Base-by-base conservation (phyloP, 768 basidiomycete species). In the Galerina marginata region DNA sequence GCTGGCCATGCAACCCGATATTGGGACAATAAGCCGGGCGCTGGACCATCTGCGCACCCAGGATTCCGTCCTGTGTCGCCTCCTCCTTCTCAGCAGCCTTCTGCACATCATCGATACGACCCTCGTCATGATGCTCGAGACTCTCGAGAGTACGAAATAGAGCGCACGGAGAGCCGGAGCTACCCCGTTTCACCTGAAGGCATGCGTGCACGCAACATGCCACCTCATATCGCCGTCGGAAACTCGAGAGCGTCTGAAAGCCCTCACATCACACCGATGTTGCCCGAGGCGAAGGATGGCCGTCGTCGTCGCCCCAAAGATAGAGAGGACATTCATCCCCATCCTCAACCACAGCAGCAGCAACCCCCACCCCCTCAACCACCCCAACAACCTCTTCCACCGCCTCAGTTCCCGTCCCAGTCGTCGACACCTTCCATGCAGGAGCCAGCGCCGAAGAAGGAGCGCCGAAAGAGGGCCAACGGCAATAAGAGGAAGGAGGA, bases 21-120 rank as follows among this genome's bases (percentile, higher is more conserved):
- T 66, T 90, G 88, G 89, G 90, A 90, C 14, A 73, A 82, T 36
- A 88, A 86, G 68, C 85, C 78, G 1, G 73, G 75, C 54, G 75
- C 75, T 9, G 66, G 75, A 12, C 68, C 68, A 25, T 69, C 71
- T 6, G 56, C 57, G 4, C 75, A 74, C 54, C 44, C 73, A 47
- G 54, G 73, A 11, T 65, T 76, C 38, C 74, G 71, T 49, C 59
- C 69, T 33, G 69, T 75, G 4, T 74, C 77, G 53, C 77, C 72
- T 25, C 72, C 72, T 25, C 72, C 71, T 2, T 75, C 74, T 9
- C 68, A 72, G 5, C 72, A 64, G 45, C 66, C 62, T 15, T 57
- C 65, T 12, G 52, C 72, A 9, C 77, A 75, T 33, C 76, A 77
- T 63, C 79, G 89, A 15, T 91, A 91, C 62, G 90, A 91, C 65